Evolutionary conservation across 805 yeast species (phyloP), one percentile per base, ranked within the genome.

Genomic region (Barnettozyma sp.): DNA sequence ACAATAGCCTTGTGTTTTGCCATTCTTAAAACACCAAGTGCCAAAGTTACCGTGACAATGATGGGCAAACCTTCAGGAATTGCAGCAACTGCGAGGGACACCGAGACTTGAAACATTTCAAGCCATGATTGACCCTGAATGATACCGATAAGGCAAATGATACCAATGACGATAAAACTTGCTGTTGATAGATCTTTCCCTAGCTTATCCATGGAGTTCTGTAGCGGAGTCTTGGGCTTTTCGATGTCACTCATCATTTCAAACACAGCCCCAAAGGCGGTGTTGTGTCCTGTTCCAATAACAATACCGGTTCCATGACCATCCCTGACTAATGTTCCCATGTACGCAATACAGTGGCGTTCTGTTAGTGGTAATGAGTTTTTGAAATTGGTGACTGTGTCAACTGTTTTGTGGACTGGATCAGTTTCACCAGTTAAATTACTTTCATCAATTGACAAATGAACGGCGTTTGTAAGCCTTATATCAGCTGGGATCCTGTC

Each of bases 61-160:
- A 92, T 92, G 1, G 99, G 98, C 47, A 92, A 71, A 36, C 99
- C 99, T 61, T 92, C 99, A 5, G 99, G 99, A 49, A 92, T 92
- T 4, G 98, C 98, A 34, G 99, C 99, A 14, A 92, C 99, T 3
- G 98, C 99, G 43, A 92, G 68, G 2, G 97, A 87, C 8, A 92
- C 99, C 1, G 96, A 85, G 40, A 92, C 87, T 59, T 90, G 96
- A 63, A 92, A 90, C 97, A 94, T 92, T 44, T 92, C 97, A 39
- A 92, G 70, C 96, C 97, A 88, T 8, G 83, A 72, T 43, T 94
- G 81, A 33, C 98, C 97, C 63, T 92, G 95, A 32, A 85, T 40
- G 15, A 92, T 70, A 40, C 98, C 99, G 47, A 92, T 70, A 16
- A 92, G 54, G 50, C 96, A 90, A 54, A 92, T 92, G n/a, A 82